Evolutionary conservation across 139 green algal genomes (phyloP), one percentile per base, ranked within the genome.

Genomic region (Volvox africanus): DNA sequence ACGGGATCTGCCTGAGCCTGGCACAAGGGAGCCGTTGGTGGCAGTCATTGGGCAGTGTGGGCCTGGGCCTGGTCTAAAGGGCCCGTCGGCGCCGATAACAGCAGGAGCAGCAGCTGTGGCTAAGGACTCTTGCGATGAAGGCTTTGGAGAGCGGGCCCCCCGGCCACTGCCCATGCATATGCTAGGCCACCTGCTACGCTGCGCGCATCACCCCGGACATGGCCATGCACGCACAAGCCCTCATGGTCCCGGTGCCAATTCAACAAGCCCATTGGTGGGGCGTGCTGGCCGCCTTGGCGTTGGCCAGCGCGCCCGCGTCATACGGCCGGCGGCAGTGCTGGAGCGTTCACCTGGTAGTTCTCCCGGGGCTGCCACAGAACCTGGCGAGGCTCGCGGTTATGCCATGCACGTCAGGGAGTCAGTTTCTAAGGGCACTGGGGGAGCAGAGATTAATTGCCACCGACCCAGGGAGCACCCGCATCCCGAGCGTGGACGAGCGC

Each of bases 131-230:
- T 81, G 30, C 75, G 11, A 81, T 35, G 35, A 67, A 20, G 85
- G 26, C 16, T 69, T 26, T n/a, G 69, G 73, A 28, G 69, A 89
- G 85, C 44, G 55, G 44, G 36, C 69, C n/a, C 69, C 37, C 26
- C 26, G 50, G 69, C 85, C 85, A 17, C n/a, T 89, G 85, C 85
- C 85, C 19, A 82, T 44, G 28, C 85, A 89, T 71, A 71, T 89
- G 69, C 85, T 89, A 30, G 69, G 85, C 6, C 85, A 89, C 85
- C 36, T 89, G 1, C 69, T 89, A 19, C 36, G 69, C 0, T 89
- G 85, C 69, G 20, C 44, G 24, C 83, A 80, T 37, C 67, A 55
- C 0, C 2, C 1, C 61, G 12, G 36, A n/a, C 24, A n/a, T 11
- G 13, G 0, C 67, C 24, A 32, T 19, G 36, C 33, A 6, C 83